These are phyloP conservation scores for Phanerodontia chrysosporium DNA, from an alignment of 768 basidiomycete species.

Conservation along the genomic window DNA sequence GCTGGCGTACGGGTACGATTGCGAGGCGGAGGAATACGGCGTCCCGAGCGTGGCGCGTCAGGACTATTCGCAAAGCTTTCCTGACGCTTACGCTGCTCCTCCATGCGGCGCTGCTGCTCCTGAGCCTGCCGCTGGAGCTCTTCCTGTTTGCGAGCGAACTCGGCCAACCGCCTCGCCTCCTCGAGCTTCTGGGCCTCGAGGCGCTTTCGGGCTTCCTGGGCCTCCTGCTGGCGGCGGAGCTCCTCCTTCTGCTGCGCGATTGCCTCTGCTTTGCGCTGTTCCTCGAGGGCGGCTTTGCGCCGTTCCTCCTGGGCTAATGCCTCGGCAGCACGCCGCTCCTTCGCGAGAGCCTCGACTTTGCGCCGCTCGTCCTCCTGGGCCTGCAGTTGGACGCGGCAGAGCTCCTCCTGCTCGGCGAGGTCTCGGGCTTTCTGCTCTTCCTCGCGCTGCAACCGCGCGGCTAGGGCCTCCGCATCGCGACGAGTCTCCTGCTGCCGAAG, in stretches of 20 bases:
- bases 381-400: constrained; percentile 7
- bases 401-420: constrained; percentile 32
- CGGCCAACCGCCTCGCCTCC: constrained; percentile 4
- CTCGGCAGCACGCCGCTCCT: constrained; percentile 14
- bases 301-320: not conserved
- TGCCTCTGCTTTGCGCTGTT: constrained; percentile 1
- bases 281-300: constrained; percentile 13
- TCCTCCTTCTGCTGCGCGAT: constrained; percentile 5
- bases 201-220: constrained; percentile 26
- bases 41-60: constrained; percentile 11
- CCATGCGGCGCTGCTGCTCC: constrained; percentile 20
- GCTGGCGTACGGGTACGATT: constrained; percentile 15
- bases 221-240: constrained; percentile 12
- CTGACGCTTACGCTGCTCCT: constrained; percentile 21
- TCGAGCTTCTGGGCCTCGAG: constrained; percentile 14
- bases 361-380: constrained; percentile 30
- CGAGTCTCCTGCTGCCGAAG: constrained; percentile 29
- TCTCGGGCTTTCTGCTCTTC: constrained; percentile 21
- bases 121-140: constrained; percentile 23
- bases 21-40: constrained; percentile 18
- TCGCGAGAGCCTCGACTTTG: constrained; percentile 20
- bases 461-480: constrained; percentile 16
- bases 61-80: constrained; percentile 21
- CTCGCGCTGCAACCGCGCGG: constrained; percentile 29
- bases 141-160: constrained; percentile 31